phyloP scores from a whole-genome alignment of 306 rosid species.

The Crotalaria pallida region DNA sequence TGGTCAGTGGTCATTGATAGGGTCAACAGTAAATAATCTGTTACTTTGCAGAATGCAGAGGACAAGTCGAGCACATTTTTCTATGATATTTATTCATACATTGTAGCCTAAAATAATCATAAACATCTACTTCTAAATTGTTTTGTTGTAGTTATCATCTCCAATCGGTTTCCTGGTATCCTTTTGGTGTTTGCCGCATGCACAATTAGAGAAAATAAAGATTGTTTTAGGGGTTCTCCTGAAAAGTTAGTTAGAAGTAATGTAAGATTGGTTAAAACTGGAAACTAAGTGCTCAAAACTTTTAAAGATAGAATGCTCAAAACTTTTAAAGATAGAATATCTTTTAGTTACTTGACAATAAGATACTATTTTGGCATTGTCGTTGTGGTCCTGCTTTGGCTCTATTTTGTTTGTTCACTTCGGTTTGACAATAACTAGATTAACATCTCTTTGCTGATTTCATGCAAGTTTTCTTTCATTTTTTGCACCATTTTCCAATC shows the following conservation, averaged over 20 bases:
- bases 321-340: neutral
- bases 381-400: neutral
- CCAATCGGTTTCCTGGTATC: neutral
- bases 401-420: neutral
- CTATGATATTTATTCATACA: neutral
- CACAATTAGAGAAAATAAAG: neutral
- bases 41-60: neutral
- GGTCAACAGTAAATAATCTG: neutral
- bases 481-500: neutral
- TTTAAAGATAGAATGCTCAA: neutral
- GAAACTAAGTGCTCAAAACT: neutral
- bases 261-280: neutral
- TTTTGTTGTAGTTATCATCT: neutral
- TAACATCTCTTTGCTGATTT: neutral
- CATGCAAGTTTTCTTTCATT: neutral
- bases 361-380: neutral
- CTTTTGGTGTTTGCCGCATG: neutral
- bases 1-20: neutral
- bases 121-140: neutral
- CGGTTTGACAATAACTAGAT: neutral
- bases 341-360: neutral
- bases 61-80: neutral
- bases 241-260: neutral
- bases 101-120: neutral
- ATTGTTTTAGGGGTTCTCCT: neutral